A percentile compares a stretch with the other conserved stretches of the same genome.
These are phyloP conservation scores for Trametes villosa DNA, from an alignment of 768 basidiomycete species.

Conservation along the genomic window DNA sequence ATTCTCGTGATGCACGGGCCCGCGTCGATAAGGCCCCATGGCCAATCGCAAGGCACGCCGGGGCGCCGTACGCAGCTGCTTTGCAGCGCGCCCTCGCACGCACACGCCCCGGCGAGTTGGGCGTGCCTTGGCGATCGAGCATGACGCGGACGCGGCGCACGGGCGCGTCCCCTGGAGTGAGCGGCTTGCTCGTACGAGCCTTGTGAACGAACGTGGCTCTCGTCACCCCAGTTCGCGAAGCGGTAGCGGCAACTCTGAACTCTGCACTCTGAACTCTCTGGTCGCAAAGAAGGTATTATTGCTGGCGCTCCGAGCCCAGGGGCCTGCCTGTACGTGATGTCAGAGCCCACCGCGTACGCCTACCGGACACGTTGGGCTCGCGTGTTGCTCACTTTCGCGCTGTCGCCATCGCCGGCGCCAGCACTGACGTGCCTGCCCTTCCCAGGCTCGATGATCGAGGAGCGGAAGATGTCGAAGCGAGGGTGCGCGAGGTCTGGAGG, in stretches of 20 bases:
- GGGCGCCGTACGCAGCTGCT: background rate
- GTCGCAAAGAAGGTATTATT: background rate
- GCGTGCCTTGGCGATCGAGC: background rate
- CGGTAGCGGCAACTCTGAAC: background rate
- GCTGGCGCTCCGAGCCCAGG: constrained; percentile 2
- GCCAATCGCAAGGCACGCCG: background rate
- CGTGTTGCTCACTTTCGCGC: too few relatives aligned
- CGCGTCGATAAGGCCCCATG: background rate
- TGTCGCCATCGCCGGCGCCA: background rate
- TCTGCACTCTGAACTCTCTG: background rate
- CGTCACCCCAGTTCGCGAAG: background rate
- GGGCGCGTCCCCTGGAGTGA: background rate
- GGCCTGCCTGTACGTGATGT: background rate
- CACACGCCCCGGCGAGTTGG: background rate
- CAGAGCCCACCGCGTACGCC: too few relatives aligned
- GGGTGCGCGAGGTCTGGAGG: background rate
- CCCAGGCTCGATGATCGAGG: constrained; percentile 1
- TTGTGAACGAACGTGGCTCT: constrained; percentile 5
- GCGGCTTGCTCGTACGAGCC: background rate
- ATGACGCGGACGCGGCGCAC: background rate
- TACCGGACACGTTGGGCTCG: too few relatives aligned
- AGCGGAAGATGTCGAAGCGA: background rate
- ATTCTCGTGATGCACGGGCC: background rate
- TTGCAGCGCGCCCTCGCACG: background rate
- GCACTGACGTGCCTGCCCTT: background rate